Base-by-base conservation (phyloP, 192 early-diverging fungal species). In the Gonapodya prolifera region DNA sequence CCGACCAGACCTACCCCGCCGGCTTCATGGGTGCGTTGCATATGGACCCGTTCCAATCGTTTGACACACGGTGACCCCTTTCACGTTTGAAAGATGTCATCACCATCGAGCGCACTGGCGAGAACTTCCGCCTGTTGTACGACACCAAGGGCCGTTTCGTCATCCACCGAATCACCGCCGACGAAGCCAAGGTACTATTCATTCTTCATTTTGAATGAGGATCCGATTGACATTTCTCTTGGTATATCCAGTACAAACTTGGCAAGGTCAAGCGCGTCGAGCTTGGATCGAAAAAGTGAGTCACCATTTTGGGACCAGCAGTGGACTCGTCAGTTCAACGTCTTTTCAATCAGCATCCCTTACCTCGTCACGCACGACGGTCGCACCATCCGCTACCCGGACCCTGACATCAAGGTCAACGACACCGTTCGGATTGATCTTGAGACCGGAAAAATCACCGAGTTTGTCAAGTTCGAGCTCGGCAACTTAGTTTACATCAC, bases 101-200 rank as follows among this genome's bases (percentile, higher is more conserved):
- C 86, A 80, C 91, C 77, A 94, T 95, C 76, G 94, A 95, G 83
- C 92, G 92, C 91, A 97, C 96, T 81, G 94, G 94, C 83, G 96
- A 99, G 91, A 93, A 98, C 90, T 99, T 99, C 93, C 96, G 98
- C 86, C 91, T 99, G 78, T 89, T 99, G 85, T 98, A 95, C 89
- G 98, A 99, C 88, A 89, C 90, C 87, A 99, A 99, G 92, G 98
- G 98, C 79, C 96, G 96, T 81, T 99, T 98, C 91, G 93, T 94
- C 79, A 95, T 99, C 86, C 98, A 99, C 91, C 93, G 95, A 85
- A 98, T 99, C 86, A 94, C 92, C 76, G 92, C 89, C 36, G 96
- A 98, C 84, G 98, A 99, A 88, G 93, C 94, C 88, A 93, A 95
- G 88, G 81, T 81, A 17, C 23, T 45, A 35, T 75, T 2, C 16